Percentiles rank a stretch among this genome's conserved stretches.
Evolutionary conservation across 495 filamentous ascomycete genomes (phyloP).

Genomic region (Trichoderma gamsii): DNA sequence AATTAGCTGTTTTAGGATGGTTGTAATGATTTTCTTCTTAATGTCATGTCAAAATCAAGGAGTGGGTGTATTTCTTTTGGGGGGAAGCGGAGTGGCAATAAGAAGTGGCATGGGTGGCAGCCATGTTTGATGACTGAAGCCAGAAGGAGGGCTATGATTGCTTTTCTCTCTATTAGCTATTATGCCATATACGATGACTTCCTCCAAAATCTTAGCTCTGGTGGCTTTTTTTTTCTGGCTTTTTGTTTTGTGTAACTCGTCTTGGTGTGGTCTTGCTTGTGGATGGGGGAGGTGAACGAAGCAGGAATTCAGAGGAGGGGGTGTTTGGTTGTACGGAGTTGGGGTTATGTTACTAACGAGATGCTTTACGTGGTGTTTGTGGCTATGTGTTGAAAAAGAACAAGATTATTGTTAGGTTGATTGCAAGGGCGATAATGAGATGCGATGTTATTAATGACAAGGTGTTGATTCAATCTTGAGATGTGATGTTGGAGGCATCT

Average conservation of each 20-base stretch:
- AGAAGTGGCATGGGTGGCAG: background rate
- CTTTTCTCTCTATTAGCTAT: background rate
- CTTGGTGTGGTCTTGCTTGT: background rate
- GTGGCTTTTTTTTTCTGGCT: background rate
- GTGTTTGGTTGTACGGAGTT: background rate
- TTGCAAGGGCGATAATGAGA: no score
- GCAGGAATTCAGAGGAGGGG: background rate
- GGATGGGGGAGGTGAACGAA: background rate
- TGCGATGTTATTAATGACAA: no score
- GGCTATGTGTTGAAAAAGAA: no score
- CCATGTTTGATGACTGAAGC: background rate
- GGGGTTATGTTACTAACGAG: background rate
- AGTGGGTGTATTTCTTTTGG: background rate
- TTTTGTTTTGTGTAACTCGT: background rate
- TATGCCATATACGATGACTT: background rate
- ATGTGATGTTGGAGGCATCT: no score
- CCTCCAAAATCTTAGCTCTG: background rate
- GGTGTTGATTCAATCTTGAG: no score
- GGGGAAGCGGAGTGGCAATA: background rate
- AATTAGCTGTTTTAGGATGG: background rate
- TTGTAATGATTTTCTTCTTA: background rate
- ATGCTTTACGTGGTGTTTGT: background rate
- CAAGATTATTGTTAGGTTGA: no score
- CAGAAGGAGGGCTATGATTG: conserved; percentile 7
- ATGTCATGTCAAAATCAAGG: background rate